Evolutionary conservation across 2,329 filamentous ascomycete species (phyloP).

Genomic region (Claviceps paspali): DNA sequence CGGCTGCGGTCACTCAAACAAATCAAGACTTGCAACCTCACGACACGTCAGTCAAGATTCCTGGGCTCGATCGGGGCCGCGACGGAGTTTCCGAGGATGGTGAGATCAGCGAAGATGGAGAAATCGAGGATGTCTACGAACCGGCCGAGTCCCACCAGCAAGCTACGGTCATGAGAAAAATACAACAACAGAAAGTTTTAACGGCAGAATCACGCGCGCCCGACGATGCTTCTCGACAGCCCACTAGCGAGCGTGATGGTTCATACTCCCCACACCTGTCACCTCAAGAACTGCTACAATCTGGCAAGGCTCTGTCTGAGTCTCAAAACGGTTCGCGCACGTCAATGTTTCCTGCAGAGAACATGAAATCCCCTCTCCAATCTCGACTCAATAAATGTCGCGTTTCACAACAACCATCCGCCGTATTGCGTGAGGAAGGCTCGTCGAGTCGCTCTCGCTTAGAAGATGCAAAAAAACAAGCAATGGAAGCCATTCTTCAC

Average conservation of each 20-base stretch:
- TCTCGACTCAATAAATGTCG: neutral
- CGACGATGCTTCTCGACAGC: neutral
- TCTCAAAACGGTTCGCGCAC: neutral
- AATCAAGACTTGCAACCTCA: neutral
- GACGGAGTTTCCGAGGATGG: constrained; percentile 45
- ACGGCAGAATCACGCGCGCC: neutral
- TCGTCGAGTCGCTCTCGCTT: constrained; percentile 4
- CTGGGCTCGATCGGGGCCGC: neutral
- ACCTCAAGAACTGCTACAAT: constrained; percentile 25
- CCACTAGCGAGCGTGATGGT: constrained; percentile 27
- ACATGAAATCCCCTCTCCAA: neutral
- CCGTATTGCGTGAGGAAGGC: neutral
- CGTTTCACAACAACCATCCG: neutral
- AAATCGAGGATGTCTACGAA: constrained; percentile 43
- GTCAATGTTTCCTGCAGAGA: neutral
- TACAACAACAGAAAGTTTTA: neutral
- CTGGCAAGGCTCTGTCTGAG: neutral
- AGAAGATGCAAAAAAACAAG: constrained; percentile 36
- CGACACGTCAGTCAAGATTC: constrained; percentile 2
- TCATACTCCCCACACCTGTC: constrained; percentile 39
- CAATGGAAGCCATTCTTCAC: constrained; percentile 51
- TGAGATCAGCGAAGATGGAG: constrained; percentile 53
- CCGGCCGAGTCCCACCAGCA: constrained; percentile 13
- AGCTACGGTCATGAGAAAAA: neutral
- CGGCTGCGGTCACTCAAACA: neutral